Percentiles rank a stretch among this genome's conserved stretches.
Evolutionary conservation across 345 rosid genomes (phyloP).

Genomic region (Lepidium africanum): DNA sequence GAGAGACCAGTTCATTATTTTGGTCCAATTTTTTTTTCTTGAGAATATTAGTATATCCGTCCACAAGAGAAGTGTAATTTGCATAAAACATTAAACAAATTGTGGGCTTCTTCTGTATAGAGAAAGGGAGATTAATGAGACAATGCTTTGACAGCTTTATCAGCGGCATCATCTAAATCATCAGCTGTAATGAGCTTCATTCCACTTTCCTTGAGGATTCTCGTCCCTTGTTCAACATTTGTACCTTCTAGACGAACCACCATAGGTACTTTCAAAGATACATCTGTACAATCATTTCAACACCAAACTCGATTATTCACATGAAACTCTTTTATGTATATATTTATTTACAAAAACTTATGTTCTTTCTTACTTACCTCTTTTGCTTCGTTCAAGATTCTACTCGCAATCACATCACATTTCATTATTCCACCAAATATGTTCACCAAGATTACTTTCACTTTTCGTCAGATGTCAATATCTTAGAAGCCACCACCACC

Average conservation of each 20-base stretch:
- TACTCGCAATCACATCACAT: slow-evolving; percentile 97
- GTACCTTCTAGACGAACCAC: slow-evolving; percentile 78
- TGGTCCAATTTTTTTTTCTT: too few species aligned
- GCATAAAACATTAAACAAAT: slow-evolving; percentile 12
- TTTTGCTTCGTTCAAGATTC: slow-evolving; percentile 98
- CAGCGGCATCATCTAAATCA: slow-evolving; percentile 96
- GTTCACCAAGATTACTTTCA: slow-evolving; percentile 75
- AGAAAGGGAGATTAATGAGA: slow-evolving; percentile 16
- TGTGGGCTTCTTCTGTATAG: background rate
- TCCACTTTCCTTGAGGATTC: slow-evolving; percentile 94
- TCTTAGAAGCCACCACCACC: slow-evolving; percentile 99
- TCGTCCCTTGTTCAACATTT: slow-evolving; percentile 75
- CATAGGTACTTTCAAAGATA: slow-evolving; percentile 84
- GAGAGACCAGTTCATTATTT: slow-evolving; percentile 19
- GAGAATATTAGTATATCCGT: too few species aligned
- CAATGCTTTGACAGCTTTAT: slow-evolving; percentile 82
- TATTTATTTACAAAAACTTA: too few species aligned
- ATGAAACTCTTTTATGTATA: too few species aligned
- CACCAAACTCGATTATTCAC: background rate
- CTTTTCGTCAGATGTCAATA: slow-evolving; percentile 97
- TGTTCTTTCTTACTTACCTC: slow-evolving; percentile 38
- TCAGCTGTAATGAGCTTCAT: slow-evolving; percentile 85
- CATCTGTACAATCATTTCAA: slow-evolving; percentile 1
- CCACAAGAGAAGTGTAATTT: slow-evolving; percentile 8
- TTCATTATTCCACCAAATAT: slow-evolving; percentile 99